Evolutionary conservation across 2,329 filamentous ascomycete genomes (phyloP).

Genomic region (Pseudogymnoascus sp.): DNA sequence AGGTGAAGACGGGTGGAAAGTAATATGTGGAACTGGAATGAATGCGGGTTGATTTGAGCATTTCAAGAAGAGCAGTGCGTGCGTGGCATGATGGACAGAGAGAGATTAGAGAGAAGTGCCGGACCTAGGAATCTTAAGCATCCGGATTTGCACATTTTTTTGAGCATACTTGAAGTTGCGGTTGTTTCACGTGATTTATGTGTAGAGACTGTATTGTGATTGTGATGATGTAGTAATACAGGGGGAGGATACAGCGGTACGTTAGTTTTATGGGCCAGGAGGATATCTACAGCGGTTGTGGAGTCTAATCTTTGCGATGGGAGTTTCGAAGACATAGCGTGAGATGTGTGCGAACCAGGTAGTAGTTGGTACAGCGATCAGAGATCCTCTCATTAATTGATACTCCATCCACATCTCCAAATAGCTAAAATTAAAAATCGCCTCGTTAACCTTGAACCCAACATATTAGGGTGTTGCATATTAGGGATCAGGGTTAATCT

Average conservation of each 20-base stretch:
- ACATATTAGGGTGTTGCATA: neutral
- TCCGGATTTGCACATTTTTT: conserved; percentile 4
- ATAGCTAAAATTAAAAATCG: too few species aligned
- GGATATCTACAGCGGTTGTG: neutral
- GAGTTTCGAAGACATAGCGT: neutral
- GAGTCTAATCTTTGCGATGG: neutral
- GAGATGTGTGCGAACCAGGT: too few species aligned
- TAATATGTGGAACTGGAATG: neutral
- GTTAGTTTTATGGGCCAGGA: neutral
- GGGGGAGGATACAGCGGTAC: too few species aligned
- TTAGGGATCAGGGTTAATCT: conserved; percentile 1
- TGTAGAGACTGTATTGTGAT: neutral
- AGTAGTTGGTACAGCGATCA: neutral
- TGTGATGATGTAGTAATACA: neutral
- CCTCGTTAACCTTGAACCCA: neutral
- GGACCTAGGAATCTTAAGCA: conserved; percentile 6
- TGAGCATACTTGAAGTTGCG: neutral
- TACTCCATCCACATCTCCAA: neutral
- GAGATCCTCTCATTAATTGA: neutral
- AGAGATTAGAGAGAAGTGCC: conserved; percentile 1
- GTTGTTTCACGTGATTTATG: neutral
- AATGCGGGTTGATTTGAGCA: conserved; percentile 1
- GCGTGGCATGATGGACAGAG: neutral
- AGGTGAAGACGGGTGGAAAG: neutral
- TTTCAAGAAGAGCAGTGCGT: neutral